These are phyloP conservation scores for Physaria fendleri DNA, from an alignment of 345 rosid species.

Conservation along the genomic window DNA sequence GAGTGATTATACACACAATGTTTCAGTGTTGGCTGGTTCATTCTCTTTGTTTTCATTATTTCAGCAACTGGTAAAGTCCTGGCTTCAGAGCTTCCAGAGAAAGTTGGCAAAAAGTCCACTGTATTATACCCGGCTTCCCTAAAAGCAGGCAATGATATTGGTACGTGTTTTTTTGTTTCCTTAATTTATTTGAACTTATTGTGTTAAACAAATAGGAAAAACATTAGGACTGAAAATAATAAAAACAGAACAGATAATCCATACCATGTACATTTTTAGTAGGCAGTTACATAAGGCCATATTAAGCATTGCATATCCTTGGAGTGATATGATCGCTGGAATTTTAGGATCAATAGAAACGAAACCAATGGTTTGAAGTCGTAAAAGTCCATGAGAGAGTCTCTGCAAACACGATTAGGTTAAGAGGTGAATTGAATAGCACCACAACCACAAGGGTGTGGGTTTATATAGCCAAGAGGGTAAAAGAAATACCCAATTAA, in stretches of 20 bases:
- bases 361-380: no score
- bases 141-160: conserved; percentile 87
- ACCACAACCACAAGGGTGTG: no score
- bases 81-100: conserved; percentile 89
- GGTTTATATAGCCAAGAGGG: no score
- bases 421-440: no score
- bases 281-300: not conserved
- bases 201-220: not conserved
- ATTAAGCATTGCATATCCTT: not conserved
- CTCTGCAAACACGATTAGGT: no score
- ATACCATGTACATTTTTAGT: not conserved
- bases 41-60: conserved; percentile 12
- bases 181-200: not conserved
- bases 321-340: no score
- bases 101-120: conserved; percentile 46
- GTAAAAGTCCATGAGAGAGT: no score
- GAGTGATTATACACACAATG: not conserved
- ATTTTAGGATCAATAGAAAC: no score
- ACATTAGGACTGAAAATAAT: not conserved
- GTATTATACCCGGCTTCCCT: conserved; percentile 94
- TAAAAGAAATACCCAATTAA: no score
- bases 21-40: not conserved
- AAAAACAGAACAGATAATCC: not conserved
- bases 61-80: conserved; percentile 88
- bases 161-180: conserved; percentile 33